These are phyloP conservation scores for Rhizopus delemar DNA, from an alignment of 371 early-diverging fungal genomes.

Conservation along the genomic window DNA sequence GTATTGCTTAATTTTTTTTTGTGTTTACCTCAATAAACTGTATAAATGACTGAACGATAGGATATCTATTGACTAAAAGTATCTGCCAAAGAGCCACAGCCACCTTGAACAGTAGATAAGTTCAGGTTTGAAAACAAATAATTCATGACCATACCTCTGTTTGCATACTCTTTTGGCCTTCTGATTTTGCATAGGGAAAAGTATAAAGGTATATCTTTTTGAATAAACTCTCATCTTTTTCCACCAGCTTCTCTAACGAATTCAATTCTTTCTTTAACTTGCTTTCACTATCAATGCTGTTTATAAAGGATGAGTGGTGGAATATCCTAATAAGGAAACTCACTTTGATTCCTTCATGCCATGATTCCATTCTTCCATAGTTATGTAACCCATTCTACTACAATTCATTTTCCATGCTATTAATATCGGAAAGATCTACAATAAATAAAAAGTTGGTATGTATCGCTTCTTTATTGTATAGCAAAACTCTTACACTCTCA, in stretches of 20 bases:
- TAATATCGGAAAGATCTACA: slow-evolving; percentile 32
- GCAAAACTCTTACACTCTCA: slow-evolving; percentile 31
- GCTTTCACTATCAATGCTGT: slow-evolving; percentile 23
- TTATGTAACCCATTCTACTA: slow-evolving; percentile 37
- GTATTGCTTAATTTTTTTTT: neutral
- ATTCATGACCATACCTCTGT: slow-evolving; percentile 28
- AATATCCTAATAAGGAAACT: neutral
- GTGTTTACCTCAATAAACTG: slow-evolving; percentile 32
- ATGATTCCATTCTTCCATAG: slow-evolving; percentile 15
- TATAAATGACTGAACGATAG: slow-evolving; percentile 31
- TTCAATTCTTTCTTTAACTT: slow-evolving; percentile 16
- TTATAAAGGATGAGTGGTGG: neutral
- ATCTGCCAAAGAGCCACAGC: slow-evolving; percentile 44
- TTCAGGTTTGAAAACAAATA: neutral
- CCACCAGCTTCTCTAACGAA: slow-evolving; percentile 7
- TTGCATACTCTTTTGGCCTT: slow-evolving; percentile 47
- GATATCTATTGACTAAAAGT: slow-evolving; percentile 25
- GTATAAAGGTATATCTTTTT: slow-evolving; percentile 36
- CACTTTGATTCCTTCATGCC: slow-evolving; percentile 18
- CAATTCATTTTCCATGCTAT: slow-evolving; percentile 44
- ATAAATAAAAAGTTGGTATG: neutral
- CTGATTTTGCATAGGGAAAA: slow-evolving; percentile 39
- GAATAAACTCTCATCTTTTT: slow-evolving; percentile 16
- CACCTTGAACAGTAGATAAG: slow-evolving; percentile 17
- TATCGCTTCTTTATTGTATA: neutral